A percentile compares a stretch with the other conserved stretches of the same genome.
Conservation (phyloP, 179 eudicot genomes). For the Dionaea muscipula region DNA sequence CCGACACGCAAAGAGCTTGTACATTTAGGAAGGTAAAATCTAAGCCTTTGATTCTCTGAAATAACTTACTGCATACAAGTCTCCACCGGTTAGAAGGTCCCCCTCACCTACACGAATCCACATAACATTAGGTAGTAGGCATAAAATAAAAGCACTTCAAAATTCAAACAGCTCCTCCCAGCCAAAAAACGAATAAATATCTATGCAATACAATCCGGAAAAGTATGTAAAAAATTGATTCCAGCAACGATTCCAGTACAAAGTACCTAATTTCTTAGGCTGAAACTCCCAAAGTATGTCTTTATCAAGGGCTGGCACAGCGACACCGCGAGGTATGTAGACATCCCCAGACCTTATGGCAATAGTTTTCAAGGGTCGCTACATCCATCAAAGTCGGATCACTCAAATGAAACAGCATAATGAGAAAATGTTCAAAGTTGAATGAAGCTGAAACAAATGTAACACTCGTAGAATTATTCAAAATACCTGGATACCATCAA, state of each 20-base stretch:
- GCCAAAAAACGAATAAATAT: neutral
- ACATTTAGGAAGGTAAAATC: neutral
- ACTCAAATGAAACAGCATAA: conserved; percentile 1
- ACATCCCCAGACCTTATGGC: conserved; percentile 89
- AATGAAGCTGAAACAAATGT: neutral
- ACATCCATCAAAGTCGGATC: conserved; percentile 13
- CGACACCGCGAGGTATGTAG: conserved; percentile 95
- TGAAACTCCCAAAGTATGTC: conserved; percentile 93
- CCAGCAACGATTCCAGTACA: neutral
- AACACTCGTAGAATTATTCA: neutral
- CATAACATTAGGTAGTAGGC: neutral
- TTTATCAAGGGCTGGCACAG: conserved; percentile 91
- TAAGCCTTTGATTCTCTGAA: neutral
- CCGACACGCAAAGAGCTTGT: neutral
- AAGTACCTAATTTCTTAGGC: conserved; percentile 71
- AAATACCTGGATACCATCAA: conserved; percentile 94
- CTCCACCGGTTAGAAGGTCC: conserved; percentile 89
- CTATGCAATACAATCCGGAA: neutral
- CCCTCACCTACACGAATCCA: conserved; percentile 62
- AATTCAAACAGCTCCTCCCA: neutral
- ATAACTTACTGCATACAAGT: conserved; percentile 87
- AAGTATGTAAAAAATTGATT: neutral
- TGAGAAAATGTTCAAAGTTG: neutral
- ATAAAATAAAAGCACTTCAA: neutral
- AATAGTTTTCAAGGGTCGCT: conserved; percentile 95